Base-by-base conservation (phyloP, 1,284 basidiomycete species). In the Prillingera fragicola region DNA sequence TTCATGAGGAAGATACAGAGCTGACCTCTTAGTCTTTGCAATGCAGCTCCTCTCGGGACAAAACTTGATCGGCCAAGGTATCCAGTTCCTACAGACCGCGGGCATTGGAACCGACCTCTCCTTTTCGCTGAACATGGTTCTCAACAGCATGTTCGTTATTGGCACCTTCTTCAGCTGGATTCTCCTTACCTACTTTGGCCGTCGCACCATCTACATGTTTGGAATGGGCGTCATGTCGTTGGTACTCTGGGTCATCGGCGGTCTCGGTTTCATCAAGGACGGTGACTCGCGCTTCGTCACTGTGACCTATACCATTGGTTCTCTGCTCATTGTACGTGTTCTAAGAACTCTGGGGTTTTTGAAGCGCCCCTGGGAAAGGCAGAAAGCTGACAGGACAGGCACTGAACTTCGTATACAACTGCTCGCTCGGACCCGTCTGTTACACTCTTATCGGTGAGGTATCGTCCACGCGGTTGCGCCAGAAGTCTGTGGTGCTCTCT, bases 401-500 rank as follows among this genome's bases (percentile, higher is more conserved):
- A n/a, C n/a, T n/a, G n/a, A n/a, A n/a, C n/a, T n/a, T n/a, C n/a
- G n/a, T n/a, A n/a, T 56, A 47, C 34, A 43, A 56, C 24, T 41
- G 48, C 28, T 44, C 48, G 4, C 43, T 60, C 17, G 58, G 58
- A 17, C 58, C 58, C 29, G 45, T 57, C n/a, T 60, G 55, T 31
- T 42, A 47, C 47, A 35, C 38, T 3, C 19, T 49, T 28, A 41
- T 49, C 12, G 60, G 65, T 21, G 71, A 72, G 37, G 52, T 71
- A 23, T 52, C 59, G 0, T 66, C 67, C n/a, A 71, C 68, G 5
- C 60, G 69, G 14, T 57, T 72, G 2, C 40, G 50, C 31, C 39
- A 47, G 21, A 76, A 75, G 59, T 69, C 74, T 1, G 68, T 76
- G 54, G 74, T 68, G 1, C 67, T 77, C 18, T 63, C 72, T 10